phyloP scores from a whole-genome alignment of 1,284 basidiomycete species.

The Anthracocystis panici-leucophaei region DNA sequence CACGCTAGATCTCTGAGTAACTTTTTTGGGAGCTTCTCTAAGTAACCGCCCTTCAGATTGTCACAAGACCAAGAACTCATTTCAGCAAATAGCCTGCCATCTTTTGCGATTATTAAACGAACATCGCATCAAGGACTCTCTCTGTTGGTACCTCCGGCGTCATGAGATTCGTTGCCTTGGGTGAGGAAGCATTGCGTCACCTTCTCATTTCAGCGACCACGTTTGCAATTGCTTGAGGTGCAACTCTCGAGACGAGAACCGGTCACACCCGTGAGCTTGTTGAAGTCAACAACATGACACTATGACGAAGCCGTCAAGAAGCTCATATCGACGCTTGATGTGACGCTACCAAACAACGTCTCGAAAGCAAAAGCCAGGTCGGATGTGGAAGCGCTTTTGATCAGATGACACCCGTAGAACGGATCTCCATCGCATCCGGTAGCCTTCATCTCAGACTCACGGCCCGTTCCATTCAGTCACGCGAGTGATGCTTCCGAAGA shows the following conservation, averaged over 20 bases:
- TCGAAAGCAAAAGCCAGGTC: background rate
- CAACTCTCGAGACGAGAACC: too few relatives aligned
- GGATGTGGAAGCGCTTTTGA: background rate
- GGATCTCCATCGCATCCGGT: background rate
- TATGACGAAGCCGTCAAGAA: background rate
- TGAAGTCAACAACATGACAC: background rate
- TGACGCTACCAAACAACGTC: background rate
- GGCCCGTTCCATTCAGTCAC: background rate
- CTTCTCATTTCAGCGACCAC: too few relatives aligned
- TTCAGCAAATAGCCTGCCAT: background rate
- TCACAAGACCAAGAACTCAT: constrained; percentile 1
- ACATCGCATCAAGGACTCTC: too few relatives aligned
- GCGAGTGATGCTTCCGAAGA: background rate
- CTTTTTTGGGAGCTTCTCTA: too few relatives aligned
- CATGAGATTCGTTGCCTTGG: too few relatives aligned
- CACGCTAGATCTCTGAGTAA: too few relatives aligned
- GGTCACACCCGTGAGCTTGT: background rate
- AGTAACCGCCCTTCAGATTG: background rate
- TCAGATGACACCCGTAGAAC: too few relatives aligned
- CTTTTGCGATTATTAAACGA: background rate
- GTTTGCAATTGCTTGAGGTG: too few relatives aligned
- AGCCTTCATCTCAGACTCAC: background rate
- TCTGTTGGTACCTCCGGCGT: too few relatives aligned
- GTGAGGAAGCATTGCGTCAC: too few relatives aligned
- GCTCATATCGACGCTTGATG: background rate